Evolutionary conservation across 306 rosid genomes (phyloP).

Genomic region (Cicer judaicum): DNA sequence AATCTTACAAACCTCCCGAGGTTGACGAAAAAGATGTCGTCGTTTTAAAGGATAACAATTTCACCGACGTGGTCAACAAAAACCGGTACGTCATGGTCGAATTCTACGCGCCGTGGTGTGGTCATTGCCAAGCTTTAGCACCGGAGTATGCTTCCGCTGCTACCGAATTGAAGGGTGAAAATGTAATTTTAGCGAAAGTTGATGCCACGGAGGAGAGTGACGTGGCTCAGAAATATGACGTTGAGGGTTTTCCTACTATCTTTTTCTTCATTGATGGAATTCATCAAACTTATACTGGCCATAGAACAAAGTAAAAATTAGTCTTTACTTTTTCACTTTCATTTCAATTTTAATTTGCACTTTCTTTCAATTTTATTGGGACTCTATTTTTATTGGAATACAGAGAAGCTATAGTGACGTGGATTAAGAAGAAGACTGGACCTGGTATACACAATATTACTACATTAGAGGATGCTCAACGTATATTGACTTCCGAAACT

Average conservation of each 20-base stretch:
- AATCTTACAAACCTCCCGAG: constrained; percentile 57
- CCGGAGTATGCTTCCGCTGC: constrained; percentile 96
- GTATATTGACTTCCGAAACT: constrained; percentile 68
- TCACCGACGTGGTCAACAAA: constrained; percentile 64
- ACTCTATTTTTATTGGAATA: constrained; percentile 6
- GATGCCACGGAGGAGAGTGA: constrained; percentile 93
- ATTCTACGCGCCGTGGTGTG: constrained; percentile 99
- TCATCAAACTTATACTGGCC: constrained; percentile 80
- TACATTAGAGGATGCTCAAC: constrained; percentile 75
- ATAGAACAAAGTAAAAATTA: constrained; percentile 67
- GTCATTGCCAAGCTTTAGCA: constrained; percentile 93
- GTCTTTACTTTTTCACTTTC: background rate
- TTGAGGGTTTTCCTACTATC: constrained; percentile 89
- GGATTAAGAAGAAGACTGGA: constrained; percentile 97
- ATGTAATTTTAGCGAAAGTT: constrained; percentile 78
- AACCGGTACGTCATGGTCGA: constrained; percentile 84
- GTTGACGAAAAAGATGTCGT: constrained; percentile 91
- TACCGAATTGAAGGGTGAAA: constrained; percentile 74
- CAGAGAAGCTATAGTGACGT: constrained; percentile 85
- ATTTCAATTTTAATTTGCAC: background rate
- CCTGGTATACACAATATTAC: constrained; percentile 87
- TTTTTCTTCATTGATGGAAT: constrained; percentile 76
- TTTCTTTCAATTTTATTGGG: constrained; percentile 8
- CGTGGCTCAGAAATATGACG: constrained; percentile 73
- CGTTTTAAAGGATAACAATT: constrained; percentile 81